Percentiles rank a stretch among this genome's conserved stretches.
Conservation (phyloP, 1,284 basidiomycete species). For the Austroboletus sp. region DNA sequence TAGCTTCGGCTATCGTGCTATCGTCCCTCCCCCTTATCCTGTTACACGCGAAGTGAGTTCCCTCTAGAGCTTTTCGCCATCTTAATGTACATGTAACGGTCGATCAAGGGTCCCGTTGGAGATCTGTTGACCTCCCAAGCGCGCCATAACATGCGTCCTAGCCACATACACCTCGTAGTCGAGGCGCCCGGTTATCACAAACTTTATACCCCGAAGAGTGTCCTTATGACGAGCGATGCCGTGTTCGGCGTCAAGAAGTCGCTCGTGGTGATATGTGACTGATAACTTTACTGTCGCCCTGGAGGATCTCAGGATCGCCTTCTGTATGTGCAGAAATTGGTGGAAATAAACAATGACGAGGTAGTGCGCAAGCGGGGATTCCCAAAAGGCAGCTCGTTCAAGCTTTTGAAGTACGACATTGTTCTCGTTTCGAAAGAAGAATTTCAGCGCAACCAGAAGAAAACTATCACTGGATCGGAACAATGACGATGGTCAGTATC, state of each 20-base stretch:
- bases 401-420: slow-evolving; percentile 56
- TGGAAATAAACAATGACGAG: slow-evolving; percentile 46
- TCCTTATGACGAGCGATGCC: slow-evolving; percentile 59
- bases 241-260: slow-evolving; percentile 77
- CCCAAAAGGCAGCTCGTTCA: slow-evolving; percentile 52
- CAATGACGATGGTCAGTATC: not conserved
- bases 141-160: slow-evolving; percentile 73
- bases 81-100: slow-evolving; percentile 1
- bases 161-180: slow-evolving; percentile 72
- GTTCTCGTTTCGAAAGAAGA: slow-evolving; percentile 43
- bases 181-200: slow-evolving; percentile 65
- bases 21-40: slow-evolving; percentile 76
- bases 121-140: slow-evolving; percentile 51
- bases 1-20: slow-evolving; percentile 64
- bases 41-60: slow-evolving; percentile 63
- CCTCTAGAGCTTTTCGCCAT: not conserved
- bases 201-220: slow-evolving; percentile 68
- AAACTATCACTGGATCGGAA: slow-evolving; percentile 1
- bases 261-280: slow-evolving; percentile 44
- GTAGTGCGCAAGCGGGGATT: slow-evolving; percentile 58
- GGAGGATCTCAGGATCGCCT: not conserved
- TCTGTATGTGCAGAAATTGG: slow-evolving; percentile 37
- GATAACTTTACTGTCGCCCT: not conserved
- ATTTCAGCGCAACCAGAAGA: slow-evolving; percentile 13
- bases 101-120: slow-evolving; percentile 62